Base-by-base conservation (phyloP, 192 early-diverging fungal species). In the Rhizoclosmatium globosum region DNA sequence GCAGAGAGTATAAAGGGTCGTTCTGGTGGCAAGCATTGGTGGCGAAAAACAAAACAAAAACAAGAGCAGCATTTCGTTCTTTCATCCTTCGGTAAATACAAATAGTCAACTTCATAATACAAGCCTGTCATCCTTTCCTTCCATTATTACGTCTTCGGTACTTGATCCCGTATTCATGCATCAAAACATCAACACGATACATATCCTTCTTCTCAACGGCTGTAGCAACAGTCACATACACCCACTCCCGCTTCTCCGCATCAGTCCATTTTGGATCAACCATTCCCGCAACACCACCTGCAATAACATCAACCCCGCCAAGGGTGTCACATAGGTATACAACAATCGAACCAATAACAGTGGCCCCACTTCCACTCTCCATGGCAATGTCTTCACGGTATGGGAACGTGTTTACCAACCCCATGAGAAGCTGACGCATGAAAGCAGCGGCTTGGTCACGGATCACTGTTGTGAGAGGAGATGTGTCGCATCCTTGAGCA, bases 151-250 rank as follows among this genome's bases (percentile, higher is more conserved):
- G 64, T 23, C 74, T 61, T 53, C 74, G 41, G 47, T 67, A 76
- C 64, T 76, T 76, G 42, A 76, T 47, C 6, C 74, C 74, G 39
- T 66, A 76, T 11, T 76, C 74, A 76, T 76, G 74, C 59, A 76
- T 76, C 15, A 76, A 39, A 31, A 50, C 41, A 67, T 76, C 74
- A 47, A 76, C 64, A 23, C 74, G 42, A 56, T 66, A 66, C n/a
- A 67, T 7, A 41, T 76, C 74, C 48, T 64, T 44, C 64, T 67
- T 64, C 2, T 76, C 74, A 39, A 76, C 31, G 4, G 74, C 74
- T 23, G 62, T 67, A 59, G 2, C 31, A 39, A 23, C 19, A 48
- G 68, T 43, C 42, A 61, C 61, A 21, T 23, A n/a, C 3, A 58
- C 72, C 59, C 59, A 74, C 44, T n/a, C 59, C 2, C 11, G 19